These are phyloP conservation scores for Amanita pseudoporphyria DNA, from an alignment of 768 basidiomycete genomes.

Conservation along the genomic window DNA sequence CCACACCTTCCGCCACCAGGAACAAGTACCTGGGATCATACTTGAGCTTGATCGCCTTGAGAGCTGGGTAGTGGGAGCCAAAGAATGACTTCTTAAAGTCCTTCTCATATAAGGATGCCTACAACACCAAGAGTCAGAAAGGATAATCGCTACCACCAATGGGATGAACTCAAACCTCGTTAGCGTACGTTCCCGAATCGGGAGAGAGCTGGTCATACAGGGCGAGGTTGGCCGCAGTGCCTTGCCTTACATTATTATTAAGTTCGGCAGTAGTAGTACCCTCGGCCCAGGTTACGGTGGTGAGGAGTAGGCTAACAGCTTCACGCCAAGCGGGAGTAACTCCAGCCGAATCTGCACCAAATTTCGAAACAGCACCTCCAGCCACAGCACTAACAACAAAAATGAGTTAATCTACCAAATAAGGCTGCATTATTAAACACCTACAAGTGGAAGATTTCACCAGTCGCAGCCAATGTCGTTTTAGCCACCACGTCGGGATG, in stretches of 20 bases:
- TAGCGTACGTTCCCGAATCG: neutral
- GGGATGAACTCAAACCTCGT: too few relatives aligned
- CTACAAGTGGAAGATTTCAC: constrained; percentile 14
- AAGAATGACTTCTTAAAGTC: too few relatives aligned
- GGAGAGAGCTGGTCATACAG: neutral
- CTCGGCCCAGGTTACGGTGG: constrained; percentile 16
- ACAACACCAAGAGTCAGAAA: too few relatives aligned
- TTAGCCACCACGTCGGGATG: constrained; percentile 18
- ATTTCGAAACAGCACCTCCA: constrained; percentile 22
- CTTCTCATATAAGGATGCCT: too few relatives aligned
- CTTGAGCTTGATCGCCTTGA: constrained; percentile 31
- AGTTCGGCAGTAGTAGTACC: neutral
- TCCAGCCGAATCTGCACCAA: constrained; percentile 27
- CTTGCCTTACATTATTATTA: constrained; percentile 5
- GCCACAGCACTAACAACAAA: neutral
- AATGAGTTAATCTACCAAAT: neutral
- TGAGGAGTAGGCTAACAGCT: constrained; percentile 23
- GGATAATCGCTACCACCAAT: too few relatives aligned
- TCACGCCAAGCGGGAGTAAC: constrained; percentile 41
- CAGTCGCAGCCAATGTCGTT: constrained; percentile 13
- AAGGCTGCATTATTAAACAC: neutral
- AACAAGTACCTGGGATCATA: constrained; percentile 39
- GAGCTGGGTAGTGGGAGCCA: too few relatives aligned
- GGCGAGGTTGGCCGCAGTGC: constrained; percentile 13
- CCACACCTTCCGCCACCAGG: constrained; percentile 36